phyloP scores from a whole-genome alignment of 2,329 filamentous ascomycete species.

The Fusarium praegraminearum region DNA sequence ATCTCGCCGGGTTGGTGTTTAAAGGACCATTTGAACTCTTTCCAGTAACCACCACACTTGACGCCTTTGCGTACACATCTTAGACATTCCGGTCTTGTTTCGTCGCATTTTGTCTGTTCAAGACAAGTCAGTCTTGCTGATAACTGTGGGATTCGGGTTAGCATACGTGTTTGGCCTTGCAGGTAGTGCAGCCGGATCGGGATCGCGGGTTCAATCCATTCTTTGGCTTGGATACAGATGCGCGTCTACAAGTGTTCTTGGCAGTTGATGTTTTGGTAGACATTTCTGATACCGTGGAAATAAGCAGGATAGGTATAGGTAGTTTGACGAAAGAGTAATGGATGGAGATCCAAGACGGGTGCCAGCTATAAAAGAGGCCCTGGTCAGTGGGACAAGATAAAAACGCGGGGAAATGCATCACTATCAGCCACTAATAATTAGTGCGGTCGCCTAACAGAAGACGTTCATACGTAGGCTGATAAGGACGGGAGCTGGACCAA shows the following conservation, averaged over 20 bases:
- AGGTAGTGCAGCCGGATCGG: conserved; percentile 49
- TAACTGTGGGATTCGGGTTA: background rate
- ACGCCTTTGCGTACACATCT: conserved; percentile 48
- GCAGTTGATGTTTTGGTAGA: conserved; percentile 24
- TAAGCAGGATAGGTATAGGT: background rate
- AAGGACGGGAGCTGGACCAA: conserved; percentile 10
- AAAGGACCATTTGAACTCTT: conserved; percentile 56
- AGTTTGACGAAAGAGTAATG: conserved; percentile 4
- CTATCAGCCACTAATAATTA: conserved; percentile 39
- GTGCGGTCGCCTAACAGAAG: conserved; percentile 7
- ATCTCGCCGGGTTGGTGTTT: conserved; percentile 53
- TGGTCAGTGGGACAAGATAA: conserved; percentile 30
- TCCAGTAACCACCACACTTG: conserved; percentile 47
- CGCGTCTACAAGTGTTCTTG: conserved; percentile 25
- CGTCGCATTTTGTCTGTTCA: conserved; percentile 49
- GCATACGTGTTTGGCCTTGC: conserved; percentile 49
- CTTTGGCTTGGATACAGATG: conserved; percentile 20
- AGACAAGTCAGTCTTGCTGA: background rate
- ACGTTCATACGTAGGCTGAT: conserved; percentile 17
- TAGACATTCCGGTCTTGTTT: conserved; percentile 47
- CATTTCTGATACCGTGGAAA: conserved; percentile 8
- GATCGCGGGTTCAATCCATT: conserved; percentile 43
- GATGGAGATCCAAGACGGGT: background rate
- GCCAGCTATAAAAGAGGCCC: conserved; percentile 3
- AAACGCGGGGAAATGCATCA: conserved; percentile 41